Percentiles rank a stretch among this genome's conserved stretches.
phyloP scores from a whole-genome alignment of 2,329 filamentous ascomycete species.

The Colletotrichum chlorophyti region DNA sequence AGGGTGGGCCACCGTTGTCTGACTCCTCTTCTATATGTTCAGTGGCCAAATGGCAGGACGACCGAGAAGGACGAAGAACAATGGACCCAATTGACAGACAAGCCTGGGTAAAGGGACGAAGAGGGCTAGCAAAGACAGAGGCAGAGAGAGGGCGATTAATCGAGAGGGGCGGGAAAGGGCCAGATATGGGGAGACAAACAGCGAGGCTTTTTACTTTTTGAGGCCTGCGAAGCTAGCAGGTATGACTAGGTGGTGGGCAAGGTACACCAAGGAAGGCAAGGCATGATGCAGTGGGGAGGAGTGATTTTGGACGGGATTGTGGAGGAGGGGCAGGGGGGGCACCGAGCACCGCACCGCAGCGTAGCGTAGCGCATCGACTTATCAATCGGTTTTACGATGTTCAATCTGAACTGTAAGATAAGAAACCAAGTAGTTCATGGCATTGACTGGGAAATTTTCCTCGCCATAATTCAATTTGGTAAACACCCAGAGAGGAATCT shows the following conservation, averaged over 20 bases:
- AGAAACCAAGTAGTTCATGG: too few relatives aligned
- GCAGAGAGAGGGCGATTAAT: not conserved
- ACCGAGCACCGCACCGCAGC: not conserved
- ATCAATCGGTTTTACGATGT: too few relatives aligned
- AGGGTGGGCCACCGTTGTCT: too few relatives aligned
- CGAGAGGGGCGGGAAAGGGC: not conserved
- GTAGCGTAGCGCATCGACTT: not conserved
- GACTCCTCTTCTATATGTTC: too few relatives aligned
- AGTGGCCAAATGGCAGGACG: constrained; percentile 13
- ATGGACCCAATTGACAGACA: constrained; percentile 15
- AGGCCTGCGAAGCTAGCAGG: constrained; percentile 27
- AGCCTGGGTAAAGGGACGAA: constrained; percentile 3
- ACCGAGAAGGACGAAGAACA: constrained; percentile 16
- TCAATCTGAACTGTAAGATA: too few relatives aligned
- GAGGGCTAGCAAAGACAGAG: constrained; percentile 4
- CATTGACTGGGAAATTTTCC: too few relatives aligned
- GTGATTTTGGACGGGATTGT: constrained; percentile 23
- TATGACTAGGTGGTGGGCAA: constrained; percentile 17
- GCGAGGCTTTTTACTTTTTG: constrained; percentile 30
- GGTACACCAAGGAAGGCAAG: constrained; percentile 7
- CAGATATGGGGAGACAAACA: not conserved
- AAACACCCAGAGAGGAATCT: too few relatives aligned
- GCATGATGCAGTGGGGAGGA: constrained; percentile 29
- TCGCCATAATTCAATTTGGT: too few relatives aligned
- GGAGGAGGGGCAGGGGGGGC: constrained; percentile 30